Percentiles rank a stretch among this genome's conserved stretches.
Conservation (phyloP, 1,139 yeast species). For the Kurtzmaniella quercitrusa region DNA sequence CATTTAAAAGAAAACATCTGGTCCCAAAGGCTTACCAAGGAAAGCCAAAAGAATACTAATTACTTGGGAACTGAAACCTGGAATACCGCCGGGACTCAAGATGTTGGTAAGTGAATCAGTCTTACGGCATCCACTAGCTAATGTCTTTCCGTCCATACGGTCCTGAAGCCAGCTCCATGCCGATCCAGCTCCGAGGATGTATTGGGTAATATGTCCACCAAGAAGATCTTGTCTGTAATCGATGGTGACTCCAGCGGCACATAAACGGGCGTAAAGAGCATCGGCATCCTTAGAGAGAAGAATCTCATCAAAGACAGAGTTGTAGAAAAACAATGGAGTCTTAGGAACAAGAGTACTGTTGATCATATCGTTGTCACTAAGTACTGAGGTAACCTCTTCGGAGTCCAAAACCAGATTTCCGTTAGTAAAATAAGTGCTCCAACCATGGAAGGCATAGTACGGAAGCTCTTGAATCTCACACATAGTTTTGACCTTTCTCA, state of each 20-base stretch:
- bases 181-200: slow-evolving; percentile 12
- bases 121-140: slow-evolving; percentile 1
- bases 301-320: slow-evolving; percentile 20
- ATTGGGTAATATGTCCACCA: slow-evolving; percentile 11
- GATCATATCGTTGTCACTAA: background rate
- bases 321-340: slow-evolving; percentile 25
- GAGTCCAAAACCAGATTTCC: slow-evolving; percentile 1
- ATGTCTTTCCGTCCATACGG: slow-evolving; percentile 8
- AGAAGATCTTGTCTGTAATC: slow-evolving; percentile 7
- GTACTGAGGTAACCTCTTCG: background rate
- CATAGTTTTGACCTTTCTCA: background rate
- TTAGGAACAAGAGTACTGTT: slow-evolving; percentile 13
- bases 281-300: slow-evolving; percentile 14
- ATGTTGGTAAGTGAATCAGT: background rate
- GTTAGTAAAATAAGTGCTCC: background rate
- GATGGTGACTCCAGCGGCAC: slow-evolving; percentile 7
- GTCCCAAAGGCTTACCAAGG: slow-evolving; percentile 1
- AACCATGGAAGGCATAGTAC: background rate
- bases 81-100: background rate
- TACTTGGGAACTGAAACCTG: background rate
- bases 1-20: slow-evolving; percentile 1
- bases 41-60: background rate
- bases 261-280: slow-evolving; percentile 6
- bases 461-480: slow-evolving; percentile 2
- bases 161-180: slow-evolving; percentile 14